Base-by-base conservation (phyloP, 208 protist genomes). In the Eutreptiella sp. region DNA sequence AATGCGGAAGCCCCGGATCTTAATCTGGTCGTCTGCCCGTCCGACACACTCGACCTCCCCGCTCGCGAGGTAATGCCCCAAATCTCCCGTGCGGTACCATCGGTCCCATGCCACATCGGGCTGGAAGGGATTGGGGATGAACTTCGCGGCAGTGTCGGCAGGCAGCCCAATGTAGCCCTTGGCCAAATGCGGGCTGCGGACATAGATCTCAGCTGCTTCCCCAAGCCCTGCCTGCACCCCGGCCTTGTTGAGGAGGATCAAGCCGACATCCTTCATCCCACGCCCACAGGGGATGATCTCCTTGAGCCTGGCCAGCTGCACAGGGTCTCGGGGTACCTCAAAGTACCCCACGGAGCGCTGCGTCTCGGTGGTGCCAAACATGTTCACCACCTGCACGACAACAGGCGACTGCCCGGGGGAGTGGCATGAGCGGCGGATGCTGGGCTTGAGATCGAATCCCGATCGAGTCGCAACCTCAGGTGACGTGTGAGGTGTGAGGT, bases 381-480 rank as follows among this genome's bases (percentile, higher is more conserved):
- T 79, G 53, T 83, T 83, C 46, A 83, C 76, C 11, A 79, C 64
- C n/a, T n/a, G n/a, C n/a, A n/a, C n/a, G n/a, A n/a, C n/a, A n/a
- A n/a, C n/a, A n/a, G n/a, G n/a, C n/a, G n/a, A n/a, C n/a, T n/a
- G n/a, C n/a, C n/a, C n/a, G n/a, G n/a, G n/a, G n/a, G n/a, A n/a
- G n/a, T n/a, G n/a, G n/a, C n/a, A n/a, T n/a, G n/a, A n/a, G n/a
- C n/a, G n/a, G n/a, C n/a, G n/a, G n/a, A n/a, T n/a, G n/a, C n/a
- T n/a, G n/a, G n/a, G n/a, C n/a, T n/a, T 3, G n/a, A n/a, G n/a
- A n/a, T n/a, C n/a, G n/a, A n/a, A n/a, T n/a, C n/a, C n/a, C n/a
- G n/a, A n/a, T n/a, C n/a, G n/a, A n/a, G n/a, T n/a, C n/a, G n/a
- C n/a, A n/a, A n/a, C n/a, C n/a, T n/a, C n/a, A n/a, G n/a, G n/a